These are phyloP conservation scores for Schwanniomyces etchellsii DNA, from an alignment of 1,139 yeast genomes.

Conservation along the genomic window DNA sequence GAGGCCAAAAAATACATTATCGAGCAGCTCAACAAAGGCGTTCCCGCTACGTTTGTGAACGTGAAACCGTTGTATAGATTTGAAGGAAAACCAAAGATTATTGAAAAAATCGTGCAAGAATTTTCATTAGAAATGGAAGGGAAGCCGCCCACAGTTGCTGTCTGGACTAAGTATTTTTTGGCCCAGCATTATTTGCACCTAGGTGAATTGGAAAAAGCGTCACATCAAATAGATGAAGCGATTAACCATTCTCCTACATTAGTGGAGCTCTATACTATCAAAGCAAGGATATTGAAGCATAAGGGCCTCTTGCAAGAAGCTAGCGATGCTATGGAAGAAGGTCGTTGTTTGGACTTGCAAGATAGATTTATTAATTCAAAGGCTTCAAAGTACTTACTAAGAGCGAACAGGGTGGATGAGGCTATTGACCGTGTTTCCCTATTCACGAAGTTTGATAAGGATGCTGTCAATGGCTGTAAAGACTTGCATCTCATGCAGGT, in stretches of 20 bases:
- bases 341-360: constrained; percentile 74
- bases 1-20: constrained; percentile 50
- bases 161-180: constrained; percentile 78
- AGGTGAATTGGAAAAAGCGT: constrained; percentile 48
- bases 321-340: constrained; percentile 59
- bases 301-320: constrained; percentile 59
- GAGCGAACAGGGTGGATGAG: constrained; percentile 73
- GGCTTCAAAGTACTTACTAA: constrained; percentile 73
- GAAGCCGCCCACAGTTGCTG: constrained; percentile 45
- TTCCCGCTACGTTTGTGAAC: constrained; percentile 86
- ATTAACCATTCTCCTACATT: constrained; percentile 72
- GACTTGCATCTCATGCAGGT: constrained; percentile 90
- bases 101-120: constrained; percentile 51
- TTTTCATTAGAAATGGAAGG: constrained; percentile 31
- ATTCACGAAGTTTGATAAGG: constrained; percentile 79
- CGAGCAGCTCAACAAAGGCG: constrained; percentile 67
- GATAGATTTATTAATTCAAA: constrained; percentile 91
- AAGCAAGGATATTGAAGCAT: constrained; percentile 78
- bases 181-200: constrained; percentile 71
- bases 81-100: constrained; percentile 37
- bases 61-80: constrained; percentile 73
- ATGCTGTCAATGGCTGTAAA: constrained; percentile 70
- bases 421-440: constrained; percentile 72
- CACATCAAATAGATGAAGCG: constrained; percentile 55
- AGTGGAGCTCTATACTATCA: constrained; percentile 74